These are phyloP conservation scores for Teunomyces atbi DNA, from an alignment of 805 yeast species.

Conservation along the genomic window DNA sequence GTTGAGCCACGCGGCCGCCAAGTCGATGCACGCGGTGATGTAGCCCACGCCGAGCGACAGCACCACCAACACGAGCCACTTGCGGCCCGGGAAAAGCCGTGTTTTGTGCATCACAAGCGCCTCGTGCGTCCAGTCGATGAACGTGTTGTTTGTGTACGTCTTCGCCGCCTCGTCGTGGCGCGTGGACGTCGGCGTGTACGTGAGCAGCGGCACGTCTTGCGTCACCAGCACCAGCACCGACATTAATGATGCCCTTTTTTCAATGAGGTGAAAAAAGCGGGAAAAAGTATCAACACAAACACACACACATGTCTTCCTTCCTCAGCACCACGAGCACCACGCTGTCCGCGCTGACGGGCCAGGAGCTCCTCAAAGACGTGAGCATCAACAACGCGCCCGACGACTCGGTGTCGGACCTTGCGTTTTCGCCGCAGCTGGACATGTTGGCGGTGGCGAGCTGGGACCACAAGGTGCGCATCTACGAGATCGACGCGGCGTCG, in stretches of 20 bases:
- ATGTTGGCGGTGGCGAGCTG: slow-evolving; percentile 80
- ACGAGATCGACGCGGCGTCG: slow-evolving; percentile 70
- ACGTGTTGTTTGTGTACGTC: slow-evolving; percentile 38
- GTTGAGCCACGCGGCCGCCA: slow-evolving; percentile 47
- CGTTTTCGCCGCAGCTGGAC: slow-evolving; percentile 87
- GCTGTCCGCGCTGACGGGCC: slow-evolving; percentile 48
- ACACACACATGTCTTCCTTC: slow-evolving; percentile 36
- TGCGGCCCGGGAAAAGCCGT: slow-evolving; percentile 18
- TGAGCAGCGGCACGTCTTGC: background rate
- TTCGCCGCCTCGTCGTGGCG: background rate
- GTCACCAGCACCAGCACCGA: no score
- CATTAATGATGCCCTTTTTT: no score
- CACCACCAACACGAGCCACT: slow-evolving; percentile 49
- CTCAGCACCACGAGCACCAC: slow-evolving; percentile 17
- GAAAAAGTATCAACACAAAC: no score
- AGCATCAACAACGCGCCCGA: slow-evolving; percentile 80
- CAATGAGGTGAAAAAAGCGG: no score
- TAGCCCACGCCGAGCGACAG: slow-evolving; percentile 50
- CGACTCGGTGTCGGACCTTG: slow-evolving; percentile 79
- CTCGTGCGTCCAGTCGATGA: slow-evolving; percentile 55
- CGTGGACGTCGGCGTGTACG: background rate
- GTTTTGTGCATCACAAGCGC: slow-evolving; percentile 21
- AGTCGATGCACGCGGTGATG: slow-evolving; percentile 48
- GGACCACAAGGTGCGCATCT: slow-evolving; percentile 93
- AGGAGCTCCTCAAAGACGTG: slow-evolving; percentile 68